A percentile compares a stretch with the other conserved stretches of the same genome.
phyloP scores from a whole-genome alignment of 169 alveolate genomes.

The Cryptosporidium ryanae region DNA sequence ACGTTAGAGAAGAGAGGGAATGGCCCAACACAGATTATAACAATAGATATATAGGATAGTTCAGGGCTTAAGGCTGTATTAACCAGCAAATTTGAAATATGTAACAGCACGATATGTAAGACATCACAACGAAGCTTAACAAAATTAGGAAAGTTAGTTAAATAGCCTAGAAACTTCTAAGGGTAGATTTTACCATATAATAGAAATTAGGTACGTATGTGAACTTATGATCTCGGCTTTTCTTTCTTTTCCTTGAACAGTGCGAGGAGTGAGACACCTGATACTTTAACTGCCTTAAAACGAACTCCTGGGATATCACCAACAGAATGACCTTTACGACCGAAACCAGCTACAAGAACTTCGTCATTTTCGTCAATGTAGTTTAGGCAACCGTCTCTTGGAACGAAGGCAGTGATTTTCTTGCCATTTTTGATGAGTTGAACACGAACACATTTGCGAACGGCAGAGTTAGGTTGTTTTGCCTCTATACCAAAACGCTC shows the following conservation, averaged over 20 bases:
- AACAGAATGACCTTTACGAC: slow-evolving; percentile 99
- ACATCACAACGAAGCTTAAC: background rate
- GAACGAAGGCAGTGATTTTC: slow-evolving; percentile 99
- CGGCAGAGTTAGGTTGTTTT: slow-evolving; percentile 99
- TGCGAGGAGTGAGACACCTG: slow-evolving; percentile 95
- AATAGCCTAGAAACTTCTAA: slow-evolving; percentile 24
- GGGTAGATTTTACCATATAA: slow-evolving; percentile 10
- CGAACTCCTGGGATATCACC: slow-evolving; percentile 99
- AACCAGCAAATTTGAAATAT: background rate
- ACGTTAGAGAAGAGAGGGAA: slow-evolving; percentile 37
- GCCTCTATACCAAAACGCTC: slow-evolving; percentile 99
- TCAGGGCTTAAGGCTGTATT: background rate
- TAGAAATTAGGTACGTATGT: slow-evolving; percentile 4
- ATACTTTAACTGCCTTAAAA: slow-evolving; percentile 98
- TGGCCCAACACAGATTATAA: slow-evolving; percentile 38
- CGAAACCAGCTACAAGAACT: slow-evolving; percentile 99
- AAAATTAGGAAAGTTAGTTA: background rate
- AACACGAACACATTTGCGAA: slow-evolving; percentile 99
- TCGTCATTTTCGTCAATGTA: slow-evolving; percentile 99
- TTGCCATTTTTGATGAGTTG: slow-evolving; percentile 99
- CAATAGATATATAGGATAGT: slow-evolving; percentile 23
- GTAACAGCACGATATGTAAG: background rate
- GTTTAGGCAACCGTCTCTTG: slow-evolving; percentile 98
- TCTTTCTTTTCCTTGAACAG: slow-evolving; percentile 97
- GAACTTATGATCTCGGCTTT: slow-evolving; percentile 92